phyloP scores from a whole-genome alignment of 192 early-diverging fungal species.

The Fimicolochytrium jonesii region DNA sequence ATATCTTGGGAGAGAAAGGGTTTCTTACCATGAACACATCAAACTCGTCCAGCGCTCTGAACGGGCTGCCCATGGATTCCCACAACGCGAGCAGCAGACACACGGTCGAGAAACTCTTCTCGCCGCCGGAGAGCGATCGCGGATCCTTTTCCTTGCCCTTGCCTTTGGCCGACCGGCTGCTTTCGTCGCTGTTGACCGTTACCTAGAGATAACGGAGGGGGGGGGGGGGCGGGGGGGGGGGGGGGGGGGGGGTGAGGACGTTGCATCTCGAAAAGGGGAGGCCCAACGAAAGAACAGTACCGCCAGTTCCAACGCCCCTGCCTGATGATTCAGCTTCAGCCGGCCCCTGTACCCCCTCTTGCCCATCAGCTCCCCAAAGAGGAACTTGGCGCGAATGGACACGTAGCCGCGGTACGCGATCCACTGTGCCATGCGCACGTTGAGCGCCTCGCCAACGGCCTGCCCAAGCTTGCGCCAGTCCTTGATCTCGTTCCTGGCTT shows the following conservation, averaged over 20 bases:
- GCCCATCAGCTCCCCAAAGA: slow-evolving; percentile 70
- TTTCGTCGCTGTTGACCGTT: slow-evolving; percentile 1
- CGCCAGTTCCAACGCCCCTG: background rate
- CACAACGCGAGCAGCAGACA: slow-evolving; percentile 91
- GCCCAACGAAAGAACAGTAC: no score
- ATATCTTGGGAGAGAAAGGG: background rate
- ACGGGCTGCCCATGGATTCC: slow-evolving; percentile 86
- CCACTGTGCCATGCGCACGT: slow-evolving; percentile 60
- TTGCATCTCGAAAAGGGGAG: no score
- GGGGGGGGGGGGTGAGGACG: no score
- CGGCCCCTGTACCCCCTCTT: slow-evolving; percentile 80
- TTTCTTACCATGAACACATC: slow-evolving; percentile 89
- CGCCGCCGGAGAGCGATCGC: slow-evolving; percentile 90
- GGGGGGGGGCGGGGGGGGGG: background rate
- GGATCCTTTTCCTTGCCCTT: slow-evolving; percentile 72
- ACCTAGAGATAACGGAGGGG: background rate
- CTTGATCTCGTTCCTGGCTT: slow-evolving; percentile 22
- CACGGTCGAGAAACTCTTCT: slow-evolving; percentile 94
- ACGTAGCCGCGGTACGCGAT: slow-evolving; percentile 70
- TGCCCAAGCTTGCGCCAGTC: slow-evolving; percentile 2
- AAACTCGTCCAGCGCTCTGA: slow-evolving; percentile 97
- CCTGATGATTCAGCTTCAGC: slow-evolving; percentile 71
- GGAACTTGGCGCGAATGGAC: slow-evolving; percentile 61
- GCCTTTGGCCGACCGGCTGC: background rate
- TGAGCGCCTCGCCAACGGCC: slow-evolving; percentile 50